Evolutionary conservation across 805 yeast species (phyloP).

Genomic region (Danielia oregonensis): DNA sequence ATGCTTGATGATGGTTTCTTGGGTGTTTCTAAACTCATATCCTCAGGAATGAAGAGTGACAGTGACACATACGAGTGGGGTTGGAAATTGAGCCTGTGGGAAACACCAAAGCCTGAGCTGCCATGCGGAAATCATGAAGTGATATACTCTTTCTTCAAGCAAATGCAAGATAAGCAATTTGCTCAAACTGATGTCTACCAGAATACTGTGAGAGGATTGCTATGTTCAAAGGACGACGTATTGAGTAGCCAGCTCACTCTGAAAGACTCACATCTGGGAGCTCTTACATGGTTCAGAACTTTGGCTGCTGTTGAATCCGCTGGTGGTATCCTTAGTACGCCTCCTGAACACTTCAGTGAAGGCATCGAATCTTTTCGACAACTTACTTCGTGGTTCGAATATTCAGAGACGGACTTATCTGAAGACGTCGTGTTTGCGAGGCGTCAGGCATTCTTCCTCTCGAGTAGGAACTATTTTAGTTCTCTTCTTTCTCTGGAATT

Average conservation of each 20-base stretch:
- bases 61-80: slow-evolving; percentile 53
- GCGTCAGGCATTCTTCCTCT: slow-evolving; percentile 32
- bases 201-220: slow-evolving; percentile 16
- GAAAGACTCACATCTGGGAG: slow-evolving; percentile 9
- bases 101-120: slow-evolving; percentile 47
- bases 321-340: slow-evolving; percentile 15
- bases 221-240: slow-evolving; percentile 10
- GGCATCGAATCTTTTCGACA: slow-evolving; percentile 8
- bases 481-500: no score
- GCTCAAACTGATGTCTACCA: slow-evolving; percentile 15
- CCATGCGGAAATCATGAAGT: slow-evolving; percentile 40
- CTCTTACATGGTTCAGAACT: slow-evolving; percentile 23
- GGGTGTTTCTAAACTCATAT: slow-evolving; percentile 52
- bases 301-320: slow-evolving; percentile 21
- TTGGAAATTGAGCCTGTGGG: slow-evolving; percentile 81
- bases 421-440: slow-evolving; percentile 39
- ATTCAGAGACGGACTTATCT: slow-evolving; percentile 2
- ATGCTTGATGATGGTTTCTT: slow-evolving; percentile 50
- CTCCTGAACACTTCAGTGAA: slow-evolving; percentile 3
- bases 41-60: slow-evolving; percentile 16
- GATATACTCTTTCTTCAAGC: slow-evolving; percentile 51
- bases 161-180: slow-evolving; percentile 35
- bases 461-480: neutral
- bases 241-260: slow-evolving; percentile 6
- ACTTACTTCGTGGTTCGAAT: slow-evolving; percentile 11